Percentiles rank a stretch among this genome's conserved stretches.
These are phyloP conservation scores for Neoscytalidium dimidiatum DNA, from an alignment of 2,329 filamentous ascomycete genomes.

Conservation along the genomic window DNA sequence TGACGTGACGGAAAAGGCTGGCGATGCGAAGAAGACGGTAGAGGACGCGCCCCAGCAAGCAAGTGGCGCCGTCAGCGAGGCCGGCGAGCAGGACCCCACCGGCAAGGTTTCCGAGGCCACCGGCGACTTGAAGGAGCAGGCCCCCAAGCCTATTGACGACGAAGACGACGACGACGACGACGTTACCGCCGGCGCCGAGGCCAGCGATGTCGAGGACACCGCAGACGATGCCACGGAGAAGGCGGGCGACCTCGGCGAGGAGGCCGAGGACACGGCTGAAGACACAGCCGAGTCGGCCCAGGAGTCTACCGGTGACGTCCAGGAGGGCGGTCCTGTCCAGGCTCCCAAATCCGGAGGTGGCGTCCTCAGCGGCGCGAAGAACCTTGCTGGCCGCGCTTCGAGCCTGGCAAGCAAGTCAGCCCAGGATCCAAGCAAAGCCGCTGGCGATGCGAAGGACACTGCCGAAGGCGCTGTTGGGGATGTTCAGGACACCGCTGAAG, in stretches of 20 bases:
- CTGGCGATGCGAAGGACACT: slow-evolving; percentile 36
- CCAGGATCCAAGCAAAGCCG: slow-evolving; percentile 40
- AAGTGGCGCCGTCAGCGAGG: slow-evolving; percentile 33
- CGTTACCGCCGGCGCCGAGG: slow-evolving; percentile 30
- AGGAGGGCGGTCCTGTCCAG: slow-evolving; percentile 15
- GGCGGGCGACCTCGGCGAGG: slow-evolving; percentile 38
- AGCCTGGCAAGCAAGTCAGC: slow-evolving; percentile 46
- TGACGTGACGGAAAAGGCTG: slow-evolving; percentile 33
- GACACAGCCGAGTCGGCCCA: slow-evolving; percentile 16
- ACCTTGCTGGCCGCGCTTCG: slow-evolving; percentile 50
- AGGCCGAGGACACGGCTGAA: slow-evolving; percentile 34
- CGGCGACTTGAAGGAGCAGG: slow-evolving; percentile 47
- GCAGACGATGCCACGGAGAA: slow-evolving; percentile 49
- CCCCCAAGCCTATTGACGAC: slow-evolving; percentile 49
- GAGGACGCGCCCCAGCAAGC: slow-evolving; percentile 34
- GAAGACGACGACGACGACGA: slow-evolving; percentile 43
- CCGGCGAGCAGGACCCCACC: slow-evolving; percentile 34
- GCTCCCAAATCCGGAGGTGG: slow-evolving; percentile 7
- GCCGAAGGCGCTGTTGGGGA: slow-evolving; percentile 28
- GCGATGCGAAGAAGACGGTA: slow-evolving; percentile 32
- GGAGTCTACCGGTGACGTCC: slow-evolving; percentile 21
- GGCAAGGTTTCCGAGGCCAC: slow-evolving; percentile 52
- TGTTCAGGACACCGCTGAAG: slow-evolving; percentile 28
- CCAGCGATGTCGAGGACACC: slow-evolving; percentile 44
- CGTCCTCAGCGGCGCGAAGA: slow-evolving; percentile 27